phyloP scores from a whole-genome alignment of 176 grass and related monocot species.

The Echinochloa phyllopogon region DNA sequence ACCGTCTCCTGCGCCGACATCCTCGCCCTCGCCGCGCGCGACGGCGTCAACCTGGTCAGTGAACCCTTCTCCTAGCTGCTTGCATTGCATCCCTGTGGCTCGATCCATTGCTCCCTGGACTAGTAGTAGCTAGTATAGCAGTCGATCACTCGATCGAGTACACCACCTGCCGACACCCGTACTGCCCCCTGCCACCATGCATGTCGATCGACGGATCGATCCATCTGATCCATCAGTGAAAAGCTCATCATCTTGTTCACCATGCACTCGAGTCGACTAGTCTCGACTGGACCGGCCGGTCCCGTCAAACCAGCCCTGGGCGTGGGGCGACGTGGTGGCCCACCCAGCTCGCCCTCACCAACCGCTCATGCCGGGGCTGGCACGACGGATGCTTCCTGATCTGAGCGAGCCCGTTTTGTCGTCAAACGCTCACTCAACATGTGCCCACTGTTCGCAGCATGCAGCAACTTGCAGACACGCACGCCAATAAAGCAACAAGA shows the following conservation, averaged over 20 bases:
- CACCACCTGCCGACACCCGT: conserved; percentile 47
- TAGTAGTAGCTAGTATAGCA: not conserved
- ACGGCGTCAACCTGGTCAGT: conserved; percentile 75
- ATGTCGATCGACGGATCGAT: not conserved
- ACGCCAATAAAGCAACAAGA: too few species aligned
- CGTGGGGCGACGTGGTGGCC: not conserved
- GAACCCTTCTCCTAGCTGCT: too few species aligned
- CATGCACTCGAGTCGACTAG: not conserved
- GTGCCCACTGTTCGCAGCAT: not conserved
- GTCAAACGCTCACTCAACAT: conserved; percentile 1
- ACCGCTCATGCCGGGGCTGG: not conserved
- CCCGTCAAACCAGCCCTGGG: conserved; percentile 4
- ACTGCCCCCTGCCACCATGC: not conserved
- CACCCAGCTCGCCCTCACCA: conserved; percentile 1
- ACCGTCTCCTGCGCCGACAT: conserved; percentile 85
- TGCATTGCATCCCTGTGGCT: too few species aligned
- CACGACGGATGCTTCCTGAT: conserved; percentile 42
- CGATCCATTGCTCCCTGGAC: not conserved
- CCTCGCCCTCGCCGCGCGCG: conserved; percentile 78
- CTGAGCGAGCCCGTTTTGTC: conserved; percentile 14
- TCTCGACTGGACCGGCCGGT: not conserved
- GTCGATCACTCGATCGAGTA: not conserved
- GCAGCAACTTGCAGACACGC: too few species aligned
- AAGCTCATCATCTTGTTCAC: not conserved
- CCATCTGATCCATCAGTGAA: not conserved